A percentile compares a stretch with the other conserved stretches of the same genome.
These are phyloP conservation scores for Solanum paucissectum DNA, from an alignment of 257 asterid genomes.

Conservation along the genomic window DNA sequence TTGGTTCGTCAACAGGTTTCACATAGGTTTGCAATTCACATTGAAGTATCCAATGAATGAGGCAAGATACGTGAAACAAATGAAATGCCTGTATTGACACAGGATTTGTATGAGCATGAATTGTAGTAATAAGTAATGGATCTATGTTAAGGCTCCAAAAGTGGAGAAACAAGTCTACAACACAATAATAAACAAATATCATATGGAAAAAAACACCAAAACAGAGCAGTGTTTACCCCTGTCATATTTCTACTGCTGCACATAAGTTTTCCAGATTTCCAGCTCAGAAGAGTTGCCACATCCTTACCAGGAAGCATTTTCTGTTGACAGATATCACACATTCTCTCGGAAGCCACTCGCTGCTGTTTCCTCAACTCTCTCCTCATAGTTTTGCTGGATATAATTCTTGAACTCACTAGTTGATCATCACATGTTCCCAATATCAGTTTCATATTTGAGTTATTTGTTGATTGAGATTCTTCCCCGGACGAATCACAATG, in stretches of 20 bases:
- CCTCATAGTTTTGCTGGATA: slow-evolving; percentile 65
- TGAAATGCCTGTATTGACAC: slow-evolving; percentile 68
- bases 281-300: slow-evolving; percentile 74
- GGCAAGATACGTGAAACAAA: slow-evolving; percentile 75
- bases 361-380: slow-evolving; percentile 57
- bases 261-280: slow-evolving; percentile 68
- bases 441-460: slow-evolving; percentile 22
- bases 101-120: background rate
- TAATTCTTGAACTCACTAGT: slow-evolving; percentile 40
- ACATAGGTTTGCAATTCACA: slow-evolving; percentile 56
- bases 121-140: background rate
- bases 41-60: slow-evolving; percentile 74
- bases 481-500: slow-evolving; percentile 69
- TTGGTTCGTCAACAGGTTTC: slow-evolving; percentile 28
- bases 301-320: slow-evolving; percentile 81
- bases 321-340: slow-evolving; percentile 81
- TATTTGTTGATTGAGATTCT: slow-evolving; percentile 54
- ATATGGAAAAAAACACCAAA: background rate
- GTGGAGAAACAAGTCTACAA: background rate
- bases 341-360: slow-evolving; percentile 65
- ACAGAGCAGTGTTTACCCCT: slow-evolving; percentile 44
- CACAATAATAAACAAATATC: background rate
- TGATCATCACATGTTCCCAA: slow-evolving; percentile 64
- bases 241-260: slow-evolving; percentile 88
- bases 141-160: background rate